Evolutionary conservation across 2,329 filamentous ascomycete genomes (phyloP), one percentile per base, ranked within the genome.

Genomic region (Aspergillus unguis): DNA sequence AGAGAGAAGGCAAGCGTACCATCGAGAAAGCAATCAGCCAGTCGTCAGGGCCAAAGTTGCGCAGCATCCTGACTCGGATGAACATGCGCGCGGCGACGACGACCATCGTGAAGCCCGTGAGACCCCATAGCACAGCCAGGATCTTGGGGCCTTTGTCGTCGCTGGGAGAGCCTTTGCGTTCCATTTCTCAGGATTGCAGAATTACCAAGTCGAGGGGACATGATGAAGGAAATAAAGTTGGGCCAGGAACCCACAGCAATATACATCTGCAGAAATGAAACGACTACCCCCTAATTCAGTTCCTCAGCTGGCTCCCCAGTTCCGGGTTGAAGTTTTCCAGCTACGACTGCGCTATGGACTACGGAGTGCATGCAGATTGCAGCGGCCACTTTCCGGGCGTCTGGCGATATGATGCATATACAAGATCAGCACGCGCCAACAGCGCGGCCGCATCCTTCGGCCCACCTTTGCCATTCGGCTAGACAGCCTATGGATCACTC

Each of bases 11-110:
- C 5, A 5, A 6, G 48, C 3, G 17, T 28, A 72, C 70, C 58
- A 71, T 59, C 2, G 71, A 66, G 3, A 61, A 17, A 0, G 65
- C 52, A 54, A 74, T 74, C 27, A 75, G 50, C 37, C 64, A 72
- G 52, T 75, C 73, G 47, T 76, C 72, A 3, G 64, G 45, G 1
- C 69, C 65, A n/a, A 72, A 49, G 29, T 66, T 70, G 6, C 62
- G 63, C 35, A 69, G 56, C 27, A 74, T 60, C 4, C 47, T 42
- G 2, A 48, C 53, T 11, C 72, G 63, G 33, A 69, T 67, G 31
- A 65, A 73, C 9, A 75, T 53, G 5, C 73, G 64, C 1, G 66
- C 65, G 2, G 47, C 32, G 3, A 71, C 68, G 8, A 74, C 64
- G 5, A 70, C 2, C 3, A 64, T 62, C 3, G 62, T 66, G 23